Evolutionary conservation across 2,329 filamentous ascomycete species (phyloP), one percentile per base, ranked within the genome.

Genomic region (Penicillium janthinellum): DNA sequence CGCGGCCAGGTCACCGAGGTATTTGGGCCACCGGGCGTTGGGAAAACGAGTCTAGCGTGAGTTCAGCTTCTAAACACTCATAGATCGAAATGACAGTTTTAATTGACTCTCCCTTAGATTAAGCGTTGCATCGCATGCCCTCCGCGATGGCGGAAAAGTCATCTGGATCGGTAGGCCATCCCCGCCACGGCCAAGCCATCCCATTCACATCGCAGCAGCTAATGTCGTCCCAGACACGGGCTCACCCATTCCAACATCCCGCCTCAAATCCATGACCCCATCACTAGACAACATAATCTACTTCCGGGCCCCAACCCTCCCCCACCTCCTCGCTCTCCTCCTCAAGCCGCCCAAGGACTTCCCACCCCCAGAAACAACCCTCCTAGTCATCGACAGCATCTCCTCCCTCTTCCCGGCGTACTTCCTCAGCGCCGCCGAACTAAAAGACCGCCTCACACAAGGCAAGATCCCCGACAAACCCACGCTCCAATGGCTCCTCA

Each of bases 21-120:
- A 52, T 96, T 91, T 84, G 94, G 94, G 0, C 92, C 93, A 11
- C 89, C 91, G 8, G 93, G 92, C 1, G 86, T 86, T 28, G 94
- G 93, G 34, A 97, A 96, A 81, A 96, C 92, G 4, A 83, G 89
- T 12, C 80, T 97, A 67, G 90, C 88, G 90, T 94, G 81, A 78
- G 86, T 78, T 49, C 11, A 1, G 1, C 2, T 1, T 10, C 12
- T 15, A 12, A 20, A 51, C 22, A 12, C 14, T 22, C 7, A 14
- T 4, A 8, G 15, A 6, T 41, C 1, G 4, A 5, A 3, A 47
- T 31, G 5, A n/a, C 4, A 7, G 8, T 20, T 17, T 17, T 11
- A 42, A 20, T 35, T 49, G 17, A 58, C 37, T 8, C 20, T 7
- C 10, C 5, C 41, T 3, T 72, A 94, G 91, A 38, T 83, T 94